A percentile compares a stretch with the other conserved stretches of the same genome.
Evolutionary conservation across 2,329 filamentous ascomycete species (phyloP).

Genomic region (Didymosphaeria variabile): DNA sequence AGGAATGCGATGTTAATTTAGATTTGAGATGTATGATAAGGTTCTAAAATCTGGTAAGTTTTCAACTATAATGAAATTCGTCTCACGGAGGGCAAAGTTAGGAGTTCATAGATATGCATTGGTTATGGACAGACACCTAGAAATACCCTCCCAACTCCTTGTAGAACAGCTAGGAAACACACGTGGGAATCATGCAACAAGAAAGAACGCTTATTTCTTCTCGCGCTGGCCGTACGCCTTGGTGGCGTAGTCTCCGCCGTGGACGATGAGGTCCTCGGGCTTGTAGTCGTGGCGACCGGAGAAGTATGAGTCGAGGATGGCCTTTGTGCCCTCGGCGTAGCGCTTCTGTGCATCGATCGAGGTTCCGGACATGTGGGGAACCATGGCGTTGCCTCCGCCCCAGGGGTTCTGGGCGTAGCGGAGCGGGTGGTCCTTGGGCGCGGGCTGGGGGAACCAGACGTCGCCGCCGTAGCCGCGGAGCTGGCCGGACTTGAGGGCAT

Average conservation of each 20-base stretch:
- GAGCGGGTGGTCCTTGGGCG: slow-evolving; percentile 90
- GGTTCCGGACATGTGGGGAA: slow-evolving; percentile 98
- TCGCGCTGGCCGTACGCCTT: slow-evolving; percentile 86
- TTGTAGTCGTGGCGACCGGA: slow-evolving; percentile 86
- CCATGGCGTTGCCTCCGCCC: slow-evolving; percentile 98
- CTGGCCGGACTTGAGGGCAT: slow-evolving; percentile 89
- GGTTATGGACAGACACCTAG: background rate
- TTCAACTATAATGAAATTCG: too few relatives aligned
- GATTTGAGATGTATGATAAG: too few relatives aligned
- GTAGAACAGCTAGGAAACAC: slow-evolving; percentile 8
- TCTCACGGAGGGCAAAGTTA: background rate
- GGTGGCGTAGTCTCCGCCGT: slow-evolving; percentile 91
- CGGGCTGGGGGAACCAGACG: slow-evolving; percentile 98
- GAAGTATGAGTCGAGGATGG: slow-evolving; percentile 91
- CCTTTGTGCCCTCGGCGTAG: slow-evolving; percentile 87
- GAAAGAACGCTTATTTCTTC: slow-evolving; percentile 51
- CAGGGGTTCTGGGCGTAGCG: slow-evolving; percentile 93
- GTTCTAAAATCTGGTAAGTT: too few relatives aligned
- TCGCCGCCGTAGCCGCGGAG: slow-evolving; percentile 88
- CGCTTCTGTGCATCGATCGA: slow-evolving; percentile 94
- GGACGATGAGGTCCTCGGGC: slow-evolving; percentile 88
- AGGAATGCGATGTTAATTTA: too few relatives aligned
- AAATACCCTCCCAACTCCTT: slow-evolving; percentile 13
- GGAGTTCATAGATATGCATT: slow-evolving; percentile 4
- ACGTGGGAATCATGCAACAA: slow-evolving; percentile 8